Evolutionary conservation across 2,329 filamentous ascomycete species (phyloP), one percentile per base, ranked within the genome.

Genomic region (Fusarium xyrophilum): DNA sequence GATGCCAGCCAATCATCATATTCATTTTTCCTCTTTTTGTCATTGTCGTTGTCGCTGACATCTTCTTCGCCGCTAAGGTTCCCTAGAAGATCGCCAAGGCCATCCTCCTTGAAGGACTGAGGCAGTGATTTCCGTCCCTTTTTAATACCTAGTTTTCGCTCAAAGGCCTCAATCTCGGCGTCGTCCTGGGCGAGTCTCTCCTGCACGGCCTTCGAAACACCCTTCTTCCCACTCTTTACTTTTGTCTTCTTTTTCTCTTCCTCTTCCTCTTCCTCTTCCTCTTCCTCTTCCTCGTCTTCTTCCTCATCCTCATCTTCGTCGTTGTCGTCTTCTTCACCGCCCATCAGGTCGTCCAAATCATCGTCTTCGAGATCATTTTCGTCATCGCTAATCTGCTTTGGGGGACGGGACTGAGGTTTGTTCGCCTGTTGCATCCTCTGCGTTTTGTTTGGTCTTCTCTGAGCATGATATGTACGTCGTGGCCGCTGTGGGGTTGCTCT

Each of bases 81-180:
- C 12, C 88, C 91, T 23, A 97, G 81, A 6, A 99, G 79, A 57
- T 92, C 91, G 42, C 90, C 93, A 4, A 98, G 81, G 0, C 93
- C 95, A 75, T 97, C 94, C 10, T 97, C 92, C 23, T 88, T 86
- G 72, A 94, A 93, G 0, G 88, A 84, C 69, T 91, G 90, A 0
- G 90, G 89, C 8, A 93, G 78, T 33, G 87, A 89, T 74, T 93
- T 96, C 63, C 90, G 91, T 27, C 88, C 88, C 75, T 90, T 92
- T 69, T 85, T 89, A 35, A 97, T 85, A 0, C 96, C 95, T 6
- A 99, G 82, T 74, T 92, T 96, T 77, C 90, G 93, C 80, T 99
- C 96, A 33, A 97, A 82, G 5, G 89, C 89, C 23, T 91, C 90
- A 71, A 99, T 98, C 72, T 97, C 93, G 4, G 89, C 92, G 74